Base-by-base conservation (phyloP, 2,329 filamentous ascomycete genomes). In the Phaeoacremonium minimum region DNA sequence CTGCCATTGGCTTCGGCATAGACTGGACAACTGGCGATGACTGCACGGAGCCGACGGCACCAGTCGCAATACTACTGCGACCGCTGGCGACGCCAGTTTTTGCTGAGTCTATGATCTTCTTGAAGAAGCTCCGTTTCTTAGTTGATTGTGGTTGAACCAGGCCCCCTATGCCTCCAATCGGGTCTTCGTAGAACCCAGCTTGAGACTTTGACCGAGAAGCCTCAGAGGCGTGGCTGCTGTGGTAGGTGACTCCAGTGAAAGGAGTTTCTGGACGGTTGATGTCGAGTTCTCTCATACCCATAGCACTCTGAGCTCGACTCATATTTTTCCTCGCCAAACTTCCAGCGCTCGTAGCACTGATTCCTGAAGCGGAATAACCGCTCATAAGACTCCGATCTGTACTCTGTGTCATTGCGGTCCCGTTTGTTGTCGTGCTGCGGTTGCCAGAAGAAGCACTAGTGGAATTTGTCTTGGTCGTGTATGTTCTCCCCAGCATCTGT, bases 311-410 rank as follows among this genome's bases (percentile, higher is more conserved):
- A 13, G 83, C 72, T 43, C 82, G 60, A 55, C 47, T 61, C 53
- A 71, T 61, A 52, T 83, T 84, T 52, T 86, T 85, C 43, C 90
- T 80, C 18, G 89, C 90, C 46, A 94, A 79, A 61, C 91, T 97
- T 36, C 90, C 93, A 13, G 93, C 93, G 61, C 93, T 97, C 13
- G 93, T 97, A 34, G 89, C 87, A 58, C 91, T 97, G 61, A 96
- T 88, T 11, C 77, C 91, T 34, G 90, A 83, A 1, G 93, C 93
- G 36, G 93, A 97, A 35, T 79, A 75, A 4, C 91, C 93, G 57
- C 91, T 97, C 91, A 96, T 96, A 30, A 98, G 61, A 51, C 87
- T 97, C 49, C 84, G 80, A 48, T 83, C 81, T 13, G 88, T 96
- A 56, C 80, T 81, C 48, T 86, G 80, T 1, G 85, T 90, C 45